A percentile compares a stretch with the other conserved stretches of the same genome.
Conservation (phyloP, 495 filamentous ascomycete genomes). For the Podospora appendiculata region DNA sequence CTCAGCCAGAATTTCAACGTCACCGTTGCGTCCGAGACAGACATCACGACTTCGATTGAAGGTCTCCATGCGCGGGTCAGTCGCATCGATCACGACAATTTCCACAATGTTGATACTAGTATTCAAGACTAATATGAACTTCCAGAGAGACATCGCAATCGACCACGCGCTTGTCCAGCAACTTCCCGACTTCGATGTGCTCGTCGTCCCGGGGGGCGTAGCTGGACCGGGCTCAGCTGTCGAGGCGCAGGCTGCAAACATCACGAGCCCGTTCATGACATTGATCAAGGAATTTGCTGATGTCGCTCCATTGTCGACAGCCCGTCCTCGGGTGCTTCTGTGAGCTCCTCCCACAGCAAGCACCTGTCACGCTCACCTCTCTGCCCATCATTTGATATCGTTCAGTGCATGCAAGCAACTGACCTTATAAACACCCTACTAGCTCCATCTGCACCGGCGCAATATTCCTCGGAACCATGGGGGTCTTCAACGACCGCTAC, state of each 20-base stretch:
- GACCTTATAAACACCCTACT: background rate
- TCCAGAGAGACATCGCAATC: conserved; percentile 4
- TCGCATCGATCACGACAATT: background rate
- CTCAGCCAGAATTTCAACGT: background rate
- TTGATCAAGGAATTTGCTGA: background rate
- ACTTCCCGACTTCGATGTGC: conserved; percentile 1
- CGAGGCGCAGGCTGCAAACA: background rate
- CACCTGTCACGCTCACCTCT: too few relatives aligned
- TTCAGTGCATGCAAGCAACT: background rate
- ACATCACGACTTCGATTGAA: conserved; percentile 4
- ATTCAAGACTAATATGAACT: background rate
- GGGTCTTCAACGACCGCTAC: conserved; percentile 4
- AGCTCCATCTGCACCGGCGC: conserved; percentile 10
- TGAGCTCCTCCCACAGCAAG: background rate
- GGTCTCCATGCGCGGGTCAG: conserved; percentile 7
- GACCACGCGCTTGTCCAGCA: background rate
- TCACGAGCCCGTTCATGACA: background rate
- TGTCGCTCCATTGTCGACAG: background rate
- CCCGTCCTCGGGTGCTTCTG: conserved; percentile 1
- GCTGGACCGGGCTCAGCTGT: background rate
- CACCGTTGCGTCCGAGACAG: conserved; percentile 4
- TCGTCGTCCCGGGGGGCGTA: conserved; percentile 4
- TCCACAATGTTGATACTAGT: background rate
- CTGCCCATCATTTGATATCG: background rate
- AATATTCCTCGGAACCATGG: conserved; percentile 5